Conservation (phyloP, 2,329 filamentous ascomycete species). For the Epichloe typhina region DNA sequence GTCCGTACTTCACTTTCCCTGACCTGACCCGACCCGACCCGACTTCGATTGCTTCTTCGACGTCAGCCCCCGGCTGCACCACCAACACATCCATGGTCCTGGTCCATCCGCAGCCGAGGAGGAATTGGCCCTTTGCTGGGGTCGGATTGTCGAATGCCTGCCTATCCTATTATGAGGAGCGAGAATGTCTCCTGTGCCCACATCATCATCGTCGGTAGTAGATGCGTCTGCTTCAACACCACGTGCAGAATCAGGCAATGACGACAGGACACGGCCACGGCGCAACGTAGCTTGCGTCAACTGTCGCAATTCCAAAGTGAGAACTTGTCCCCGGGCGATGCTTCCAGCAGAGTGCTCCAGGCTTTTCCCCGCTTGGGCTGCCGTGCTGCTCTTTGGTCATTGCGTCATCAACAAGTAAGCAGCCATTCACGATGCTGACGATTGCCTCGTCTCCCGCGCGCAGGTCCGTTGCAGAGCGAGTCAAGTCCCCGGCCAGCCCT, state of each 20-base stretch:
- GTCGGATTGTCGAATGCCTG: conserved; percentile 1
- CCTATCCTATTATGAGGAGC: conserved; percentile 7
- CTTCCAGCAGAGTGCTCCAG: too few relatives aligned
- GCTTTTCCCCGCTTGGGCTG: background rate
- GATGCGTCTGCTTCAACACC: conserved; percentile 12
- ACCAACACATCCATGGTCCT: too few relatives aligned
- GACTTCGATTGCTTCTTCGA: too few relatives aligned
- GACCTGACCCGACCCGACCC: too few relatives aligned
- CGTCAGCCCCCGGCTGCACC: too few relatives aligned
- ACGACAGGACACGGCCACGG: conserved; percentile 21
- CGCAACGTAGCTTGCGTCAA: conserved; percentile 26
- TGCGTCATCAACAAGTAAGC: too few relatives aligned
- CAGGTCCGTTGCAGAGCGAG: conserved; percentile 33
- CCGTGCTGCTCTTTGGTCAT: too few relatives aligned
- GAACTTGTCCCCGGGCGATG: background rate
- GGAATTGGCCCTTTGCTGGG: background rate
- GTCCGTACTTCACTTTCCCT: too few relatives aligned
- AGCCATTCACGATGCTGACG: background rate
- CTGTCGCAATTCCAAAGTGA: conserved; percentile 28
- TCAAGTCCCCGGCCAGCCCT: conserved; percentile 24
- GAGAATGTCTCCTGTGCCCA: conserved; percentile 15
- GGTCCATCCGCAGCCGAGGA: background rate
- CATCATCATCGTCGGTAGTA: conserved; percentile 16
- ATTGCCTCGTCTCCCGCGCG: background rate
- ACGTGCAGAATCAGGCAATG: conserved; percentile 2